These are phyloP conservation scores for Cyberlindnera americana DNA, from an alignment of 805 yeast genomes.

Conservation along the genomic window DNA sequence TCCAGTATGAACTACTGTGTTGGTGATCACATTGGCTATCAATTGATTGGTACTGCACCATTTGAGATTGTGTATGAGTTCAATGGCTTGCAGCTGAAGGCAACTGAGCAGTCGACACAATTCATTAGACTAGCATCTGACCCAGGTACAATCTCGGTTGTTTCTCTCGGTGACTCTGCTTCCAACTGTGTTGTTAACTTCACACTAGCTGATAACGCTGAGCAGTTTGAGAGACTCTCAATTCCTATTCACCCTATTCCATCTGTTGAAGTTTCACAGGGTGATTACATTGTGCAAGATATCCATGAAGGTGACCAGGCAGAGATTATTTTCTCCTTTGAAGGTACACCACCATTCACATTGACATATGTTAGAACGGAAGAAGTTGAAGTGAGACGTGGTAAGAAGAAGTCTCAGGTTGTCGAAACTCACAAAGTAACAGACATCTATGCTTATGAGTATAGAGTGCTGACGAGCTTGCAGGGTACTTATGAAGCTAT, in stretches of 20 bases:
- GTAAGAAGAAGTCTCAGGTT: constrained; percentile 49
- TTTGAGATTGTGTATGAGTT: constrained; percentile 73
- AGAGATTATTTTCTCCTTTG: constrained; percentile 75
- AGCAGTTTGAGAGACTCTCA: constrained; percentile 31
- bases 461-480: constrained; percentile 69
- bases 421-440: constrained; percentile 55
- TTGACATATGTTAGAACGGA: constrained; percentile 79
- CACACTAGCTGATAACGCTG: constrained; percentile 35
- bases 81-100: constrained; percentile 55
- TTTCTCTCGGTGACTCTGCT: constrained; percentile 70
- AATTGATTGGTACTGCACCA: constrained; percentile 76
- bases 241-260: constrained; percentile 54
- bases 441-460: constrained; percentile 65
- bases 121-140: constrained; percentile 72
- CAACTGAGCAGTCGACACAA: constrained; percentile 46
- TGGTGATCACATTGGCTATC: constrained; percentile 82
- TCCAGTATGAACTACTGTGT: constrained; percentile 67
- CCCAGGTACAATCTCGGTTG: constrained; percentile 71
- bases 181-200: constrained; percentile 68
- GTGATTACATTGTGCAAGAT: constrained; percentile 70
- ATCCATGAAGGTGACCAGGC: constrained; percentile 95
- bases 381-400: constrained; percentile 37
- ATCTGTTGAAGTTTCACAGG: constrained; percentile 80
- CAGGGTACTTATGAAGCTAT: constrained; percentile 96
- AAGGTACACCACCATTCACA: constrained; percentile 88